Evolutionary conservation across 164 flowering plant species (phyloP).

Genomic region (Umbilicus rupestris): DNA sequence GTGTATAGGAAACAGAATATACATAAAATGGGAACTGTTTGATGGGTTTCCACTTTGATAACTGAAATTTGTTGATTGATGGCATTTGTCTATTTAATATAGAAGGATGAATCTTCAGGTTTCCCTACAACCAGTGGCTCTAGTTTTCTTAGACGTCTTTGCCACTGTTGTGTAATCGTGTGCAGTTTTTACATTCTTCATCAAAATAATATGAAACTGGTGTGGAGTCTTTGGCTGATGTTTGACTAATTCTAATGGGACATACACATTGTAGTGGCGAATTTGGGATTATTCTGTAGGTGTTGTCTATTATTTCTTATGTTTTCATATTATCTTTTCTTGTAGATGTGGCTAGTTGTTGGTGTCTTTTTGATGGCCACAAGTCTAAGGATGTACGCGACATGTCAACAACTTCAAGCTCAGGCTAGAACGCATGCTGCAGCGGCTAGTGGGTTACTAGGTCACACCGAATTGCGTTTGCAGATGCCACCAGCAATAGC

Average conservation of each 20-base stretch:
- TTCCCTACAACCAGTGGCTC: too few relatives aligned
- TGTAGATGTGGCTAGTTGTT: slow-evolving; percentile 88
- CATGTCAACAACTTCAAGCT: slow-evolving; percentile 96
- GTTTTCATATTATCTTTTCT: background rate
- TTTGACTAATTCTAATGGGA: background rate
- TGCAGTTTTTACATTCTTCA: background rate
- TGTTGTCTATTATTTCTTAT: slow-evolving; percentile 6
- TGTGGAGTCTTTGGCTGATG: too few relatives aligned
- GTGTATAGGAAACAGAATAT: too few relatives aligned
- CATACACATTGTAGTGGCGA: background rate
- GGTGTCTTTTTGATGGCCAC: slow-evolving; percentile 90
- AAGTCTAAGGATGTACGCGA: slow-evolving; percentile 86
- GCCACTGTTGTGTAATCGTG: too few relatives aligned
- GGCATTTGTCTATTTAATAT: background rate
- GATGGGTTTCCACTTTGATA: too few relatives aligned
- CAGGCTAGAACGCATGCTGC: slow-evolving; percentile 89
- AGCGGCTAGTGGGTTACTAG: slow-evolving; percentile 75
- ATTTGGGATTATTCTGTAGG: background rate
- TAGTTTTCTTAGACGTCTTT: too few relatives aligned
- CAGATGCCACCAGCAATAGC: slow-evolving; percentile 90
- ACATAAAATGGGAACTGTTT: too few relatives aligned
- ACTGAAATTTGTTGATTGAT: too few relatives aligned
- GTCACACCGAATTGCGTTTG: slow-evolving; percentile 79
- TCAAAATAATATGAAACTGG: too few relatives aligned
- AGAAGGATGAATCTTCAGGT: background rate